phyloP scores from a whole-genome alignment of 371 early-diverging fungal species.

The Mortierella sp. region DNA sequence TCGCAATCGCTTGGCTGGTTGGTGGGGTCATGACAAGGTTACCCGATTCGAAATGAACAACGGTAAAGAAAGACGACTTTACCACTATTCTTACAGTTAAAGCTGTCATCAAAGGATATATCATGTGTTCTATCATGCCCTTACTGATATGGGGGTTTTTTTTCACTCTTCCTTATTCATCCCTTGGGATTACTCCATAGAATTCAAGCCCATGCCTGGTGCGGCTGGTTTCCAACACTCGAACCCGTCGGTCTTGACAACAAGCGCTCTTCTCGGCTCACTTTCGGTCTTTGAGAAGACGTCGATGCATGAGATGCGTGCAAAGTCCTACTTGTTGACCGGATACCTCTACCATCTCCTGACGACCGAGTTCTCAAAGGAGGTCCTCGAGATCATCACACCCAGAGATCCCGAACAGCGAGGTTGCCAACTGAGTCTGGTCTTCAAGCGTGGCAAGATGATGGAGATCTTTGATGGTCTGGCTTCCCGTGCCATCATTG shows the following conservation, averaged over 20 bases:
- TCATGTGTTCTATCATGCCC: too few species aligned
- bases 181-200: conserved; percentile 2
- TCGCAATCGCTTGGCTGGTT: conserved; percentile 81
- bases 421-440: conserved; percentile 91
- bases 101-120: too few species aligned
- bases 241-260: conserved; percentile 87
- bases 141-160: too few species aligned
- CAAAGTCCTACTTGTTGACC: conserved; percentile 81
- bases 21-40: conserved; percentile 93
- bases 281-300: conserved; percentile 86
- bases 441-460: conserved; percentile 71
- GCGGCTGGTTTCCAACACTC: conserved; percentile 91
- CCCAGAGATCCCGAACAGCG: conserved; percentile 80
- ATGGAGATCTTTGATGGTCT: conserved; percentile 70
- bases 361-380: conserved; percentile 53
- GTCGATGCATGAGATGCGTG: conserved; percentile 72
- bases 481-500: conserved; percentile 77
- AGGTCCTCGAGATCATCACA: conserved; percentile 81
- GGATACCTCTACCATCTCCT: conserved; percentile 84
- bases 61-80: too few species aligned
- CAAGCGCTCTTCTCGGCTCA: conserved; percentile 78
- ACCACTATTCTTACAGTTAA: too few species aligned
- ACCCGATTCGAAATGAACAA: conserved; percentile 87
- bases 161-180: neutral
- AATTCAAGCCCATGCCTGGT: conserved; percentile 83